Percentiles rank a stretch among this genome's conserved stretches.
Evolutionary conservation across 805 yeast species (phyloP).

Genomic region (Clavispora fructus): DNA sequence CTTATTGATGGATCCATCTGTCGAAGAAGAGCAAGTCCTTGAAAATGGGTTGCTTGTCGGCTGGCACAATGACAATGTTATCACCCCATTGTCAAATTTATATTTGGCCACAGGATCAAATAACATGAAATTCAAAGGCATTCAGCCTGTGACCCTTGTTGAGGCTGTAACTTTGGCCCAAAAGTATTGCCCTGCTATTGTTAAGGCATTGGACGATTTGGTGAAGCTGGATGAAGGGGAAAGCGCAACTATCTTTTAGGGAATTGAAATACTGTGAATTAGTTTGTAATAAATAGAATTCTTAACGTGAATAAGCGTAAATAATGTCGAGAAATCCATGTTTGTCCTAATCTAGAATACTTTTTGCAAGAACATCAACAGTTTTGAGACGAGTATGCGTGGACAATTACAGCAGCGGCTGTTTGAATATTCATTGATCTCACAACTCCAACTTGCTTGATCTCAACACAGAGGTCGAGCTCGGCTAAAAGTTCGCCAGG

Average conservation of each 20-base stretch:
- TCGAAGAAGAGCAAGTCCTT: constrained; percentile 82
- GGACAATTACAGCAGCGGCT: constrained; percentile 91
- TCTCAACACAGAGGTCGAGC: constrained; percentile 82
- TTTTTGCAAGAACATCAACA: constrained; percentile 26
- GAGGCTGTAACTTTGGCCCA: constrained; percentile 56
- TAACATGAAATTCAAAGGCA: constrained; percentile 48
- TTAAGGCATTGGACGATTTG: constrained; percentile 49
- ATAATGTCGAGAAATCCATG: too few relatives aligned
- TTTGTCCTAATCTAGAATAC: too few relatives aligned
- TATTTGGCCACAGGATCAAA: constrained; percentile 50
- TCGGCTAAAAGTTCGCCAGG: constrained; percentile 81
- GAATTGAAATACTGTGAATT: not conserved
- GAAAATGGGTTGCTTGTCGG: constrained; percentile 78
- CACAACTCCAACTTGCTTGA: constrained; percentile 86
- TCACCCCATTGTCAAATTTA: constrained; percentile 70
- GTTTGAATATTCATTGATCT: constrained; percentile 97
- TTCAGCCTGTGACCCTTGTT: constrained; percentile 42
- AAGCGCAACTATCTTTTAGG: constrained; percentile 10
- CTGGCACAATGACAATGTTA: constrained; percentile 61
- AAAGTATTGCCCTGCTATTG: constrained; percentile 58
- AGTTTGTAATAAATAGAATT: not conserved
- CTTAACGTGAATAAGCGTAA: too few relatives aligned
- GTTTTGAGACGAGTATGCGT: constrained; percentile 75
- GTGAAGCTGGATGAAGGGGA: constrained; percentile 34
- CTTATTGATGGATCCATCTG: constrained; percentile 76